Base-by-base conservation (phyloP, 2,329 filamentous ascomycete species). In the Colletotrichum plurivorum region DNA sequence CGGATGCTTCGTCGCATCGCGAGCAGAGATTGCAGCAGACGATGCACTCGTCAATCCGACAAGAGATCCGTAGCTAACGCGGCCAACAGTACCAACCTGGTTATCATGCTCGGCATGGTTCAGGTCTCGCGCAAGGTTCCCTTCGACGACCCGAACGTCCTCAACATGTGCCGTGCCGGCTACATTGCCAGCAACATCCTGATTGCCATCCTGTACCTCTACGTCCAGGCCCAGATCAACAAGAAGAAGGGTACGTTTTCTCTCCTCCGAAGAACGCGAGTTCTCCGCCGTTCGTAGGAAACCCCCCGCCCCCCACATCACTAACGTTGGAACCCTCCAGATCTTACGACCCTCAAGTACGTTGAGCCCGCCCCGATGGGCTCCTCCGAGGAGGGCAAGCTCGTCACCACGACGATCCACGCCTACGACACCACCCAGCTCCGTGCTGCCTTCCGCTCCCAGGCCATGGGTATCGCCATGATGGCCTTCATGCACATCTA, bases 401-500 rank as follows among this genome's bases (percentile, higher is more conserved):
- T 97, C 76, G 93, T 98, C 76, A 98, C 95, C 67, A 99, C 96
- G 72, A 99, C 96, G 72, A 89, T 98, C 81, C 93, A 97, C 85
- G 94, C 95, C 78, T 99, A 99, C 88, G 96, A 99, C 83, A 87
- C 90, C 77, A 85, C 88, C 76, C 95, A 98, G 86, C 88, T 98
- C 79, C 93, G 93, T 84, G 86, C 89, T 73, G 88, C 94, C 73
- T 94, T 95, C 88, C 96, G 96, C 83, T 89, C 92, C 73, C 95
- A 98, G 85, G 84, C 97, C 77, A 98, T 97, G 93, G 96, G 96
- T 70, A 87, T 99, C 68, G 95, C 89, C 81, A 99, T 99, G 95
- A 98, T 99, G 95, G 90, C 84, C 71, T 93, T 98, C 78, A 98
- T 99, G 95, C 96, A 99, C 86, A 74, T 99, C 71, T 99, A 98